phyloP scores from a whole-genome alignment of 352 stramenopile genomes.

The Phytophthora uliginosa region DNA sequence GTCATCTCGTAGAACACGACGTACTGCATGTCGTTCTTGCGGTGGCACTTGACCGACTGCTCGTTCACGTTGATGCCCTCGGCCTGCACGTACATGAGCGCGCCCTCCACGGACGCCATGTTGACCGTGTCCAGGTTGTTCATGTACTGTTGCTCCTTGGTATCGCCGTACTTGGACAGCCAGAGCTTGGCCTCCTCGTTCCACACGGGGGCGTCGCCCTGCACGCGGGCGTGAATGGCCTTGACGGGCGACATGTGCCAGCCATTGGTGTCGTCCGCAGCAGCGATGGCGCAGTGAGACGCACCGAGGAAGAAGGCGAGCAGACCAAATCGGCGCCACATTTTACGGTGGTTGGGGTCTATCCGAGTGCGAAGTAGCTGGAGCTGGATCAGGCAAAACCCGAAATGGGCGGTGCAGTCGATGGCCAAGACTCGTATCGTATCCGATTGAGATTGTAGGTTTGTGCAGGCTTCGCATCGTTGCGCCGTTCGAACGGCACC shows the following conservation, averaged over 20 bases:
- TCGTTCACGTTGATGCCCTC: slow-evolving; percentile 72
- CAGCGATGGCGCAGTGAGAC: not conserved
- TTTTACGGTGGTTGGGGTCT: slow-evolving; percentile 7
- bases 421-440: not conserved
- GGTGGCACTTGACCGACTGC: slow-evolving; percentile 59
- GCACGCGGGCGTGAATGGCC: slow-evolving; percentile 67
- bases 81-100: slow-evolving; percentile 76
- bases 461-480: not conserved
- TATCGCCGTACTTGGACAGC: slow-evolving; percentile 55
- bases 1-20: slow-evolving; percentile 79
- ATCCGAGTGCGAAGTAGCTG: slow-evolving; percentile 1
- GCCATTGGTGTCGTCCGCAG: slow-evolving; percentile 6
- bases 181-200: slow-evolving; percentile 41
- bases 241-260: slow-evolving; percentile 65
- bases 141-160: slow-evolving; percentile 43
- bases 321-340: slow-evolving; percentile 36
- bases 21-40: slow-evolving; percentile 82
- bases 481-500: not conserved
- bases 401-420: slow-evolving; percentile 14
- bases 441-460: not conserved
- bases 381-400: slow-evolving; percentile 9
- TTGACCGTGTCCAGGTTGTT: slow-evolving; percentile 72
- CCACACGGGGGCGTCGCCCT: slow-evolving; percentile 57
- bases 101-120: slow-evolving; percentile 68
- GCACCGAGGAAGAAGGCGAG: slow-evolving; percentile 21